A percentile compares a stretch with the other conserved stretches of the same genome.
phyloP scores from a whole-genome alignment of 2,329 filamentous ascomycete species.

The Calonectria ilicicola region DNA sequence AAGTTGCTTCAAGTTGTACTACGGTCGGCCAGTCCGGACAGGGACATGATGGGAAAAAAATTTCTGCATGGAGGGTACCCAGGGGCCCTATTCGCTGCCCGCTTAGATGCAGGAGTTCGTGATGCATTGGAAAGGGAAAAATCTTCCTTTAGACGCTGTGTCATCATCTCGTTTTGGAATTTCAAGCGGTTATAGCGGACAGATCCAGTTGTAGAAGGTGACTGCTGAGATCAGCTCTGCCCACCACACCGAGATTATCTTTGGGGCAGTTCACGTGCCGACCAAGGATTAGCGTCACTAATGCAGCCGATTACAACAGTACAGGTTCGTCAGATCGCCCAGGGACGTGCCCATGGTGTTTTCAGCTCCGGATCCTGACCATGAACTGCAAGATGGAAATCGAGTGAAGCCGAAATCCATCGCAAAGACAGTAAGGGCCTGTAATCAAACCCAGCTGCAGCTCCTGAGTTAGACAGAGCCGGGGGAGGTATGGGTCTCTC shows the following conservation, averaged over 20 bases:
- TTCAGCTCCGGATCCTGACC: neutral
- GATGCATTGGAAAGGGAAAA: slow-evolving; percentile 20
- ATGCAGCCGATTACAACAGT: slow-evolving; percentile 25
- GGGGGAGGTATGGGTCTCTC: slow-evolving; percentile 23
- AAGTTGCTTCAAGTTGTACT: slow-evolving; percentile 10
- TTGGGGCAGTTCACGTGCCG: slow-evolving; percentile 16
- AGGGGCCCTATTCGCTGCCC: slow-evolving; percentile 19
- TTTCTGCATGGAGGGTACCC: neutral
- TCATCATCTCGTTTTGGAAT: slow-evolving; percentile 41
- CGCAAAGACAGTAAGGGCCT: neutral
- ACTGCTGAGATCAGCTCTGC: slow-evolving; percentile 28
- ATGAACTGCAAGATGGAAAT: neutral
- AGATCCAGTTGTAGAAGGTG: slow-evolving; percentile 29
- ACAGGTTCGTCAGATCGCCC: slow-evolving; percentile 30
- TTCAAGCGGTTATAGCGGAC: slow-evolving; percentile 19
- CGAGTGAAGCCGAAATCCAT: slow-evolving; percentile 4
- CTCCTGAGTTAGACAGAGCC: slow-evolving; percentile 23
- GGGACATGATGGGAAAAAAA: neutral
- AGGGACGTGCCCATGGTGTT: slow-evolving; percentile 10
- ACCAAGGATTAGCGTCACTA: slow-evolving; percentile 4
- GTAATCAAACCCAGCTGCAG: slow-evolving; percentile 22
- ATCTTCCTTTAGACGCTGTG: slow-evolving; percentile 12
- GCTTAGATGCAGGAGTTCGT: slow-evolving; percentile 2
- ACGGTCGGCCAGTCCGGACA: slow-evolving; percentile 29
- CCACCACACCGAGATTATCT: slow-evolving; percentile 12